Evolutionary conservation across 345 rosid genomes (phyloP).

Genomic region (Acer saccharum): DNA sequence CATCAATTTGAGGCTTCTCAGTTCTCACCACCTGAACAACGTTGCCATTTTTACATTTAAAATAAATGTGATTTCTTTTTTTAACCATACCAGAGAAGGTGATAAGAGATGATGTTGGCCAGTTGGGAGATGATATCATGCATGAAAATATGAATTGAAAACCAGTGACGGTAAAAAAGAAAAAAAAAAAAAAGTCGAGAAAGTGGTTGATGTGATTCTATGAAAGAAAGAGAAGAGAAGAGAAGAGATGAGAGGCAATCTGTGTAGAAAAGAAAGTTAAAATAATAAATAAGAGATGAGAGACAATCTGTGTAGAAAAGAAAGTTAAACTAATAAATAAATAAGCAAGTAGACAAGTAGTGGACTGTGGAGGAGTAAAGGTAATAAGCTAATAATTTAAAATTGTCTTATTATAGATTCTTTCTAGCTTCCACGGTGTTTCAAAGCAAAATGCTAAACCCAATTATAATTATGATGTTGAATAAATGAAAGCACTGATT

Average conservation of each 20-base stretch:
- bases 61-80: background rate
- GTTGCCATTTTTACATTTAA: background rate
- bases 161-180: background rate
- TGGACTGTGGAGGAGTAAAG: no score
- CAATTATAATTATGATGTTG: background rate
- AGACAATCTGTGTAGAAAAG: background rate
- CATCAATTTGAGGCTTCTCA: background rate
- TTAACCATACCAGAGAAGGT: background rate
- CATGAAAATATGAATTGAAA: background rate
- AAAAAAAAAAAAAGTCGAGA: background rate
- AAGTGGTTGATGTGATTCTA: background rate
- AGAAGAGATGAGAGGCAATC: no score
- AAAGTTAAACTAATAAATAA: no score
- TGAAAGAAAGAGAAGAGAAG: no score
- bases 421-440: background rate
- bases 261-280: background rate
- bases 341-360: no score
- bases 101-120: background rate
- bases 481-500: background rate
- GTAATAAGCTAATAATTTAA: background rate
- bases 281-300: no score
- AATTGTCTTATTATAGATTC: background rate
- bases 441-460: background rate
- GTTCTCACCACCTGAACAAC: background rate
- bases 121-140: background rate